Evolutionary conservation across 495 filamentous ascomycete species (phyloP).

Genomic region (Podospora appendiculata): DNA sequence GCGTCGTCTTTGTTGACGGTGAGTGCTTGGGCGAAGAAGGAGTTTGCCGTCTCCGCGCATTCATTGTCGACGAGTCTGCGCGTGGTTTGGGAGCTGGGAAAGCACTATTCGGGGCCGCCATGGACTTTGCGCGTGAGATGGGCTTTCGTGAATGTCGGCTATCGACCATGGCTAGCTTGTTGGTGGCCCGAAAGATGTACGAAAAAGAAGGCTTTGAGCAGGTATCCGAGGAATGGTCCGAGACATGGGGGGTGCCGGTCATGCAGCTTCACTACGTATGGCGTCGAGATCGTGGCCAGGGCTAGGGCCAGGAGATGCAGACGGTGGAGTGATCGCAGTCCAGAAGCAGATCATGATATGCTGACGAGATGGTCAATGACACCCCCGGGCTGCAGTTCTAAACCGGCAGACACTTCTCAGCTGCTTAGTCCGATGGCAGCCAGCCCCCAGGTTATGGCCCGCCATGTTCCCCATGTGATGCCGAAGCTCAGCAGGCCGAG

Average conservation of each 20-base stretch:
- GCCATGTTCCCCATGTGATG: conserved; percentile 23
- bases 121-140: conserved; percentile 19
- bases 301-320: neutral
- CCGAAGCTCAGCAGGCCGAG: conserved; percentile 21
- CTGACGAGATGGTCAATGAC: no score
- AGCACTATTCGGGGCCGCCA: conserved; percentile 16
- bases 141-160: conserved; percentile 20
- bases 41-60: conserved; percentile 18
- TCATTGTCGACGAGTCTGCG: conserved; percentile 20
- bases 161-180: conserved; percentile 12
- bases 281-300: conserved; percentile 3
- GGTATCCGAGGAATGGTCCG: conserved; percentile 3
- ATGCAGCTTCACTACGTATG: conserved; percentile 11
- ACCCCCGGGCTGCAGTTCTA: no score
- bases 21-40: conserved; percentile 3
- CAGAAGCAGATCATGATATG: no score
- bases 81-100: conserved; percentile 20
- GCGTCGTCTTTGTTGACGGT: conserved; percentile 24
- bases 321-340: neutral
- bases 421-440: neutral
- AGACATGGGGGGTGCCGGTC: conserved; percentile 2
- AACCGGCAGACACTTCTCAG: no score
- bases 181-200: conserved; percentile 16
- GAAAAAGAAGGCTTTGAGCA: conserved; percentile 16
- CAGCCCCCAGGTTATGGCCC: conserved; percentile 8